Conservation (phyloP, 345 rosid species). For the Syzygium oleosum region DNA sequence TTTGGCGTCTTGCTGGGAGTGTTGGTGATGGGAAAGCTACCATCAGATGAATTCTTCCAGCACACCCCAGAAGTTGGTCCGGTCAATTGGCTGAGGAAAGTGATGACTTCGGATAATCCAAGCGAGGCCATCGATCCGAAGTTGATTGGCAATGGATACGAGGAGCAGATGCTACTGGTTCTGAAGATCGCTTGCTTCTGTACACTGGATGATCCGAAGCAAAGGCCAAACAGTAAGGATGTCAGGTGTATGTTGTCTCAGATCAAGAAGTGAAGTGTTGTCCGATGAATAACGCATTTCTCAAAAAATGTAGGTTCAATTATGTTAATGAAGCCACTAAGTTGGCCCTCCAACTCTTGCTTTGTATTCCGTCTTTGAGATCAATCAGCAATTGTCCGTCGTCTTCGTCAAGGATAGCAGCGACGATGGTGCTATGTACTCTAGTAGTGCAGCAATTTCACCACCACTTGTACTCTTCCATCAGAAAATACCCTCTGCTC, state of each 20-base stretch:
- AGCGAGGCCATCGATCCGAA: constrained; percentile 46
- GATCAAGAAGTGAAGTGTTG: constrained; percentile 20
- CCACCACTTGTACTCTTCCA: neutral
- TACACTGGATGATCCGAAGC: constrained; percentile 66
- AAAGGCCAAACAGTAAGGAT: constrained; percentile 82
- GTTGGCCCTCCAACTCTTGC: neutral
- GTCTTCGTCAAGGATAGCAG: neutral
- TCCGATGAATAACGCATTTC: neutral
- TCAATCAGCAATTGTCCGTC: neutral
- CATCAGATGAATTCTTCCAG: constrained; percentile 80
- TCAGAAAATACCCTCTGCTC: neutral
- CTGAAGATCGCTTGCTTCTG: constrained; percentile 78
- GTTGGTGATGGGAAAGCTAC: constrained; percentile 70
- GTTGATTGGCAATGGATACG: constrained; percentile 41
- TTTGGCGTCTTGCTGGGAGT: constrained; percentile 73
- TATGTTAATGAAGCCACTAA: neutral
- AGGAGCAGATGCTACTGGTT: constrained; percentile 68
- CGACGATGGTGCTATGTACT: neutral
- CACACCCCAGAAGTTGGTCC: constrained; percentile 47
- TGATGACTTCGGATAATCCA: constrained; percentile 54
- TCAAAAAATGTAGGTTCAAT: neutral
- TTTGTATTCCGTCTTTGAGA: neutral
- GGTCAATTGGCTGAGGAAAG: constrained; percentile 69
- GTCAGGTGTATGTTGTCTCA: constrained; percentile 65
- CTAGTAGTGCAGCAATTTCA: neutral